Percentiles rank a stretch among this genome's conserved stretches.
phyloP scores from a whole-genome alignment of 257 asterid species.

The Jacaranda copaia region DNA sequence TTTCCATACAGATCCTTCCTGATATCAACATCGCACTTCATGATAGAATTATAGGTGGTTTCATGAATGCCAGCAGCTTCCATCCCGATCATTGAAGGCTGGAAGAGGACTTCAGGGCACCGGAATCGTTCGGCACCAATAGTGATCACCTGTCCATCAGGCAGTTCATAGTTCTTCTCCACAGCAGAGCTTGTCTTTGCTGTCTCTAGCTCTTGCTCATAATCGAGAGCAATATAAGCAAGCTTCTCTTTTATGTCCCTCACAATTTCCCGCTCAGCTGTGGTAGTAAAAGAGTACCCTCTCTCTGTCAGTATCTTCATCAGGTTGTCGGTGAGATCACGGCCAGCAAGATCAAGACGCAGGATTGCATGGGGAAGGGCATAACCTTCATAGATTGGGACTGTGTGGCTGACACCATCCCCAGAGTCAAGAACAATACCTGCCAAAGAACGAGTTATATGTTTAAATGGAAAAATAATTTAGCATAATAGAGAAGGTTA shows the following conservation, averaged over 20 bases:
- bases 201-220: slow-evolving; percentile 25
- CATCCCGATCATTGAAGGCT: slow-evolving; percentile 63
- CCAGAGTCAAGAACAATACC: slow-evolving; percentile 55
- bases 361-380: slow-evolving; percentile 59
- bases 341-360: slow-evolving; percentile 60
- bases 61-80: slow-evolving; percentile 63
- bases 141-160: slow-evolving; percentile 64
- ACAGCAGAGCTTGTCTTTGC: slow-evolving; percentile 29
- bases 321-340: slow-evolving; percentile 55
- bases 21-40: slow-evolving; percentile 64
- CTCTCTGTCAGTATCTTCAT: slow-evolving; percentile 64
- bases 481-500: too few relatives aligned
- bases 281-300: slow-evolving; percentile 58
- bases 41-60: slow-evolving; percentile 59
- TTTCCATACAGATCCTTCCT: slow-evolving; percentile 65
- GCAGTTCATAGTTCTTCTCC: slow-evolving; percentile 60
- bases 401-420: slow-evolving; percentile 56
- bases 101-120: slow-evolving; percentile 66
- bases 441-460: neutral
- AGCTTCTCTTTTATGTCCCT: slow-evolving; percentile 62
- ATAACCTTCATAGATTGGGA: slow-evolving; percentile 56
- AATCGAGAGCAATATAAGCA: slow-evolving; percentile 60
- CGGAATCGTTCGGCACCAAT: slow-evolving; percentile 60
- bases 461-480: too few relatives aligned
- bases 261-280: slow-evolving; percentile 63